Conservation (phyloP, 1,139 yeast species). For the Debaryomyces sp. region DNA sequence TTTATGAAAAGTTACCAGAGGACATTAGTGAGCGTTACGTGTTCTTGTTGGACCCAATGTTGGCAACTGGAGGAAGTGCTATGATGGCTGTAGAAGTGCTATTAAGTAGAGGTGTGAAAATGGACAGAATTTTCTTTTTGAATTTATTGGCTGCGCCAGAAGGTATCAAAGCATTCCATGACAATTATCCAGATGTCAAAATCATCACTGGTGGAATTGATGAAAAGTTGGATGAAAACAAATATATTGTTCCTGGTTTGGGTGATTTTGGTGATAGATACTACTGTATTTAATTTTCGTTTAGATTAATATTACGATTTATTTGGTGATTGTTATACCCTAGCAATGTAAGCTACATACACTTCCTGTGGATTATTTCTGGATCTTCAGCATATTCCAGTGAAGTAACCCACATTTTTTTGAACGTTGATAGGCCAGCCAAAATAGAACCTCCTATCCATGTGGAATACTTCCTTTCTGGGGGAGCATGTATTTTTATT, state of each 20-base stretch:
- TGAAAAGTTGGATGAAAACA: constrained; percentile 78
- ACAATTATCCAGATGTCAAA: constrained; percentile 77
- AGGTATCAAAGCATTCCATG: constrained; percentile 79
- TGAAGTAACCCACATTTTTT: constrained; percentile 74
- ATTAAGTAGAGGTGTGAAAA: constrained; percentile 80
- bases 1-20: constrained; percentile 90
- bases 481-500: constrained; percentile 85
- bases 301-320: neutral
- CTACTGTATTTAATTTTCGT: constrained; percentile 66
- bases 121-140: constrained; percentile 83
- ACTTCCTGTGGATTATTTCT: constrained; percentile 61
- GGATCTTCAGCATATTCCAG: constrained; percentile 66
- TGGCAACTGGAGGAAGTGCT: constrained; percentile 98
- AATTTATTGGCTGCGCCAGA: constrained; percentile 94
- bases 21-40: constrained; percentile 89
- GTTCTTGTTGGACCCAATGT: constrained; percentile 91
- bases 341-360: constrained; percentile 38
- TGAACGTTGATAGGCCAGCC: constrained; percentile 85
- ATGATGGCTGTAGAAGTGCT: constrained; percentile 95
- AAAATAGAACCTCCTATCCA: constrained; percentile 95
- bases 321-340: neutral
- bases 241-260: constrained; percentile 89
- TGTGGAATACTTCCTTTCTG: constrained; percentile 80
- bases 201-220: constrained; percentile 95
- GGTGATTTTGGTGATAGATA: constrained; percentile 99